Conservation (phyloP, 1,284 basidiomycete species). For the Porogramme epimiltina region DNA sequence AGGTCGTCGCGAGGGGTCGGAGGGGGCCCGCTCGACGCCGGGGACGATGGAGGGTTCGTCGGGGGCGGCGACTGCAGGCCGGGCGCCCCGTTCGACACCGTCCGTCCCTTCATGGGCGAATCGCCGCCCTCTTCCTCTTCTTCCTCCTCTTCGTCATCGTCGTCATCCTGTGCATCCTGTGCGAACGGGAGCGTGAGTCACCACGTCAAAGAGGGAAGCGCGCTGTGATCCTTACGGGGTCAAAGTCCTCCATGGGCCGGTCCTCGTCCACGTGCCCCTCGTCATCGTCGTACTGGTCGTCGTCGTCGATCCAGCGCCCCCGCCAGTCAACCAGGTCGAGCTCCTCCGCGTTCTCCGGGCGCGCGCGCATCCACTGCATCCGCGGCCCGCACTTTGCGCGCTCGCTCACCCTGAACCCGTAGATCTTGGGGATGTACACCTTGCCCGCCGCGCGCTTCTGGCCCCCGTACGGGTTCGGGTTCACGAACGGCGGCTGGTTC, state of each 20-base stretch:
- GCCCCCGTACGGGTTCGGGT: slow-evolving; percentile 85
- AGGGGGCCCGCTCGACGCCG: slow-evolving; percentile 30
- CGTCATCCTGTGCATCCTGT: slow-evolving; percentile 66
- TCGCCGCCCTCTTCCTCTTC: slow-evolving; percentile 45
- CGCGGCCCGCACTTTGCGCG: slow-evolving; percentile 88
- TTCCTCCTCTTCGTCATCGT: slow-evolving; percentile 58
- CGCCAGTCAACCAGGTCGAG: slow-evolving; percentile 87
- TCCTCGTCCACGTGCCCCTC: slow-evolving; percentile 68
- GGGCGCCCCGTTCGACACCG: slow-evolving; percentile 32
- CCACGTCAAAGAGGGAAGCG: slow-evolving; percentile 1
- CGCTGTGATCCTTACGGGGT: slow-evolving; percentile 68
- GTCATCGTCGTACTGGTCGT: slow-evolving; percentile 62
- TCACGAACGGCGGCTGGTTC: slow-evolving; percentile 62
- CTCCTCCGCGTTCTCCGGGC: slow-evolving; percentile 81
- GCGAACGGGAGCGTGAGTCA: slow-evolving; percentile 5
- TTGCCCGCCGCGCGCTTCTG: slow-evolving; percentile 85
- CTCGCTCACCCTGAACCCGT: slow-evolving; percentile 88
- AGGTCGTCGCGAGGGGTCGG: slow-evolving; percentile 30
- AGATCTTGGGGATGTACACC: slow-evolving; percentile 92
- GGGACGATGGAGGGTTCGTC: slow-evolving; percentile 32
- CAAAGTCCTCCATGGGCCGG: slow-evolving; percentile 81
- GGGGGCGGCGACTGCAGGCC: slow-evolving; percentile 37
- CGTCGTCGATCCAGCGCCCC: slow-evolving; percentile 83
- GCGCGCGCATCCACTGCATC: slow-evolving; percentile 93
- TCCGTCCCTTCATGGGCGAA: slow-evolving; percentile 35